Evolutionary conservation across 108 stramenopile genomes (phyloP).

Genomic region (Nitzschia putrida): DNA sequence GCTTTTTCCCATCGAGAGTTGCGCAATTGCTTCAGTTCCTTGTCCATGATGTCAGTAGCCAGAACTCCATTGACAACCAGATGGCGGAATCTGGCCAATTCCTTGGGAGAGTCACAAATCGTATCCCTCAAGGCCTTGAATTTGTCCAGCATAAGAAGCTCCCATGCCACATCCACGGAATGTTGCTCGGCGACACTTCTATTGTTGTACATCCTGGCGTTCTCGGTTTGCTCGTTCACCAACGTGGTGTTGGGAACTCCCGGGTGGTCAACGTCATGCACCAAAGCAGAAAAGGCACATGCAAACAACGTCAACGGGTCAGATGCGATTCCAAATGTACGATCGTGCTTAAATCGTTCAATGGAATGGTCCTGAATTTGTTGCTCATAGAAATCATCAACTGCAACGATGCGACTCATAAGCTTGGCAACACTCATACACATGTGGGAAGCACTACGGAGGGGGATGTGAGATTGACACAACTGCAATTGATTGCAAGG

Average conservation of each 20-base stretch:
- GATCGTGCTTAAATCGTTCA: background rate
- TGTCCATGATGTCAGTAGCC: constrained; percentile 31
- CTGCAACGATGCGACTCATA: constrained; percentile 8
- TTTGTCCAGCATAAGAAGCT: constrained; percentile 38
- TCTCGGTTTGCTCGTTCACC: constrained; percentile 46
- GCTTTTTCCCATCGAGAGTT: constrained; percentile 32
- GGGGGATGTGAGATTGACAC: background rate
- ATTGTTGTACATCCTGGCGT: constrained; percentile 46
- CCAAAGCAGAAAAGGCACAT: constrained; percentile 15
- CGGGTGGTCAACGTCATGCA: constrained; percentile 21
- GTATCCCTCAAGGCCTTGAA: constrained; percentile 17
- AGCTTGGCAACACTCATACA: constrained; percentile 18
- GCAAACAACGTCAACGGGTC: constrained; percentile 24
- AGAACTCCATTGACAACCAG: constrained; percentile 25
- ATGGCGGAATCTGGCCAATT: constrained; percentile 19
- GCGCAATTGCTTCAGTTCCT: constrained; percentile 10
- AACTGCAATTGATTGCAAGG: background rate
- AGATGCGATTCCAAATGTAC: constrained; percentile 14
- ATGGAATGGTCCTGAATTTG: background rate
- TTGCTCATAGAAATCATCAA: constrained; percentile 9
- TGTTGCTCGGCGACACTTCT: constrained; percentile 52
- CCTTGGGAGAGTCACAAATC: constrained; percentile 8
- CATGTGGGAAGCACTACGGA: constrained; percentile 20
- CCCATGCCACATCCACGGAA: constrained; percentile 48
- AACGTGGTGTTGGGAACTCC: constrained; percentile 53